Conservation (phyloP, 2,329 filamentous ascomycete species). For the Drechmeria coniospora region DNA sequence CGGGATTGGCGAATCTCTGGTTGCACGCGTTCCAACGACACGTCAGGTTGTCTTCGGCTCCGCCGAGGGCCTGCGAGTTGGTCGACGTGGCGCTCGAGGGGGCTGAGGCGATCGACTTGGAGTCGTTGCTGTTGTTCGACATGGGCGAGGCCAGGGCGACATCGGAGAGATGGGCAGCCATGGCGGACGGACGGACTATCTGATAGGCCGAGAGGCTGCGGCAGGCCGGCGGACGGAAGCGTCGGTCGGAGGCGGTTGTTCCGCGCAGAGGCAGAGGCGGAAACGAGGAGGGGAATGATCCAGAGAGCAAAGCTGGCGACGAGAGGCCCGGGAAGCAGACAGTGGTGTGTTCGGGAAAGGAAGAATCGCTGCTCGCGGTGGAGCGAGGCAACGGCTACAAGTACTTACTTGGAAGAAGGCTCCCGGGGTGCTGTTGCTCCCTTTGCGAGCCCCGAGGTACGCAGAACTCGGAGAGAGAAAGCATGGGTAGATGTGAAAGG, state of each 20-base stretch:
- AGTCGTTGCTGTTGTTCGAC: conserved; percentile 23
- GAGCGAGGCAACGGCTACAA: no score
- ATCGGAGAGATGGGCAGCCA: conserved; percentile 18
- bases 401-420: not conserved
- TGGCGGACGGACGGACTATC: conserved; percentile 9
- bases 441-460: conserved; percentile 18
- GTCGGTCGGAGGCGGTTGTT: no score
- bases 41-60: conserved; percentile 36
- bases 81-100: conserved; percentile 32
- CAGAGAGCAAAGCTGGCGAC: no score
- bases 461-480: no score
- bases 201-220: conserved; percentile 7
- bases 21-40: conserved; percentile 46
- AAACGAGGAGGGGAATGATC: no score
- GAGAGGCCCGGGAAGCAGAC: not conserved
- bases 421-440: conserved; percentile 16
- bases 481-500: conserved; percentile 19
- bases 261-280: no score
- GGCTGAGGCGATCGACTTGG: conserved; percentile 37
- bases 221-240: not conserved
- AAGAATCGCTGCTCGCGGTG: no score
- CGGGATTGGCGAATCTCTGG: conserved; percentile 41
- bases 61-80: conserved; percentile 20
- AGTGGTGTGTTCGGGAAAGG: not conserved
- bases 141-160: conserved; percentile 7